These are phyloP conservation scores for Hyphopichia pseudoburtonii DNA, from an alignment of 1,139 yeast genomes.

Conservation along the genomic window DNA sequence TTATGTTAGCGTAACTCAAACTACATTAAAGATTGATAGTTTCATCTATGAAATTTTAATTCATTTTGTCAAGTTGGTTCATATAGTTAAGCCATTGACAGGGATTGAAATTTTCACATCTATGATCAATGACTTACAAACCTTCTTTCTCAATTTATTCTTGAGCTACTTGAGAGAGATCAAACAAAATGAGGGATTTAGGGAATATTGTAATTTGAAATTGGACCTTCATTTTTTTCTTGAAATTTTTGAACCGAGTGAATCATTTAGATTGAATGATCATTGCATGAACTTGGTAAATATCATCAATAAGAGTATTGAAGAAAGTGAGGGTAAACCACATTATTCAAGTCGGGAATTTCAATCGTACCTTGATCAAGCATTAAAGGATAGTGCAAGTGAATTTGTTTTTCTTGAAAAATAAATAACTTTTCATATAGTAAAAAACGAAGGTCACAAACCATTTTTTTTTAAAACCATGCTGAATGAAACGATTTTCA, in stretches of 20 bases:
- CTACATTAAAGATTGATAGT: slow-evolving; percentile 33
- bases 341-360: slow-evolving; percentile 25
- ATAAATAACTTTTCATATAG: neutral
- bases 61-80: slow-evolving; percentile 44
- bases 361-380: slow-evolving; percentile 27
- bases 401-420: slow-evolving; percentile 21
- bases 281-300: slow-evolving; percentile 36
- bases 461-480: neutral
- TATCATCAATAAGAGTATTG: slow-evolving; percentile 31
- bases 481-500: neutral
- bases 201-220: slow-evolving; percentile 25
- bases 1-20: neutral
- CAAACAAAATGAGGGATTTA: slow-evolving; percentile 16
- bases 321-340: slow-evolving; percentile 23
- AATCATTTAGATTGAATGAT: slow-evolving; percentile 36
- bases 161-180: slow-evolving; percentile 31
- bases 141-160: slow-evolving; percentile 32
- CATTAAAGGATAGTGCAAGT: slow-evolving; percentile 31
- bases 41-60: slow-evolving; percentile 40
- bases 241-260: slow-evolving; percentile 41
- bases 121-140: slow-evolving; percentile 42
- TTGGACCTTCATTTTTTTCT: slow-evolving; percentile 41
- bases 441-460: neutral
- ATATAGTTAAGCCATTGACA: slow-evolving; percentile 44
- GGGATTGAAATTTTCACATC: slow-evolving; percentile 36